Base-by-base conservation (phyloP, 176 grass and related monocot genomes). In the Musa itinerans region DNA sequence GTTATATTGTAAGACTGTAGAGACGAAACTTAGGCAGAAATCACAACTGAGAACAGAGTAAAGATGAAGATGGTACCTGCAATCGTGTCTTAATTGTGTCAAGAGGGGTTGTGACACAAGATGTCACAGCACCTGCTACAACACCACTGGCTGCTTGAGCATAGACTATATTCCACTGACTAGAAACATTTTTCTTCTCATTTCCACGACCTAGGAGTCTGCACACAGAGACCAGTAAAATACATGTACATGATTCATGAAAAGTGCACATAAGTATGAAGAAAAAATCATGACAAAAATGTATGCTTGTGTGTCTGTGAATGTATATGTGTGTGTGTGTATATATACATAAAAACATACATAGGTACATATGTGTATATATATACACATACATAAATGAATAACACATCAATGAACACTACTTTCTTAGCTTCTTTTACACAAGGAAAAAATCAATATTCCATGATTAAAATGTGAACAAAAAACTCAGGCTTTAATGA, bases 31-130 rank as follows among this genome's bases (percentile, higher is more conserved):
- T 17, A 15, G 16, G 52, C 13, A 14, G 0, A 27, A 53, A 49
- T 43, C 17, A 74, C 50, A 53, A 72, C 2, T 10, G 9, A 24
- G 25, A 1, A 27, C 6, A 22, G 16, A 24, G 11, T 25, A n/a
- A 61, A n/a, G 17, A 49, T 26, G 52, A 23, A 82, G 78, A 77
- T 64, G 67, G 56, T 74, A 94, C 90, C 88, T 99, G 90, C 74
- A 94, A 79, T 57, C 90, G 85, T 13, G 95, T 99, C 83, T 99
- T 99, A 75, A 99, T 94, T 74, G 95, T 99, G 84, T 99, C 90
- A 69, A 99, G 81, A 52, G 95, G 95, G 76, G 90, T 99, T 63
- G 95, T 91, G 76, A 94, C 88, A 85, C 83, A 99, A 87, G 90
- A 94, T 71, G 95, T 86, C 74, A 89, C 53, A 23, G 90, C 90